Base-by-base conservation (phyloP, 2,329 filamentous ascomycete species). In the Dichotomopilus funicola region DNA sequence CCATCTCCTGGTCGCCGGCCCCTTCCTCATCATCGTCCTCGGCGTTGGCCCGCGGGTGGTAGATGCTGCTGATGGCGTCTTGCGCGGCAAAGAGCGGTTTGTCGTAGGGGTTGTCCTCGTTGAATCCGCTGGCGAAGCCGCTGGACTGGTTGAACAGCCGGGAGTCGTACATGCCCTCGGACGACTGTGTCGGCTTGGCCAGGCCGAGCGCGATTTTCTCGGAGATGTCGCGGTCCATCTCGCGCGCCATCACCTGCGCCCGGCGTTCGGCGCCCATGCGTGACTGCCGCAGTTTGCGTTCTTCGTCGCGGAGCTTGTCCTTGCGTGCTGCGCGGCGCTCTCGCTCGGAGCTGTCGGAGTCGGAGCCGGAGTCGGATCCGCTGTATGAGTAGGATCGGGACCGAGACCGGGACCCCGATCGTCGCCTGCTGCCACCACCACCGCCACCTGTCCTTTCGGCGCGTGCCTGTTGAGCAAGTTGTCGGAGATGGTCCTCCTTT, bases 41-140 rank as follows among this genome's bases (percentile, higher is more conserved):
- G 65, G 86, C 82, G 55, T 86, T 85, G 31, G 87, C 82, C 27
- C 82, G 82, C 1, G 92, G 90, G 37, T 91, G 82, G 72, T 99
- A 99, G 63, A 99, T 97, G 70, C 86, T 92, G 73, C 83, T 94
- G 65, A 96, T 90, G 7, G 90, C 92, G 68, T 97, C 92, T 69
- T 96, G 91, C 11, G 94, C 92, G 0, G 91, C 91, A 69, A 99
- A 99, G 6, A 99, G 77, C 19, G 94, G 94, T 73, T 97, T 97
- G 71, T 97, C 94, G 74, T 97, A 99, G 0, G 86, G 85, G 67
- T 99, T 94, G 70, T 99, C 94, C 71, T 99, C 94, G 71, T 99
- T 99, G 79, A 96, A 91, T 0, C 92, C 94, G 51, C 85, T 82
- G 63, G 91, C 87, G 68, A 99, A 95, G 0, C 94, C 94, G 64